Percentiles rank a stretch among this genome's conserved stretches.
Conservation (phyloP, 2,329 filamentous ascomycete genomes). For the Sporothrix humicola region DNA sequence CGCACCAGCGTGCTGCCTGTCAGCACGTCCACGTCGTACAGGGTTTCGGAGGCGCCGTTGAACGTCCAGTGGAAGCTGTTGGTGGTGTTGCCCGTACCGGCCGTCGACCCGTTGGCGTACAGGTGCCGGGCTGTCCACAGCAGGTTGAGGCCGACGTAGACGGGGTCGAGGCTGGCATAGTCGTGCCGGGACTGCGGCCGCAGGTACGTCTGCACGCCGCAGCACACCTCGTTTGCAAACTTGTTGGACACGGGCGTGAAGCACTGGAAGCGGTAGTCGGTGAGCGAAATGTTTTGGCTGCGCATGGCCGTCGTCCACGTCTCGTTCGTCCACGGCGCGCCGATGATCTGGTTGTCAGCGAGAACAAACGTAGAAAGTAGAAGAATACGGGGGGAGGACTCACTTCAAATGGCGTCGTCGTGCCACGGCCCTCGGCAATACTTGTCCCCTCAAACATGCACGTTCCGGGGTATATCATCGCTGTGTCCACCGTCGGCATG, state of each 20-base stretch:
- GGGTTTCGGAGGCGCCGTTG: background rate
- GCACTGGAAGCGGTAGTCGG: background rate
- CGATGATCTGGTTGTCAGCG: background rate
- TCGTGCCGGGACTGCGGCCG: background rate
- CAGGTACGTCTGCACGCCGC: slow-evolving; percentile 5
- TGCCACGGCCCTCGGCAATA: background rate
- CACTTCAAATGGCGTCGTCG: background rate
- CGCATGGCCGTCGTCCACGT: background rate
- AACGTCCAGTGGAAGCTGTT: background rate
- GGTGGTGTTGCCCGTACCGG: background rate
- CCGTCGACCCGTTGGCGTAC: background rate
- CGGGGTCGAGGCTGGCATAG: background rate
- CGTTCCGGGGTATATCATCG: background rate
- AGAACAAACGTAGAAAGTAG: too few relatives aligned
- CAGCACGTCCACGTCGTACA: background rate
- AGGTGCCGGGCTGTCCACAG: background rate
- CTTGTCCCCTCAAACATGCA: background rate
- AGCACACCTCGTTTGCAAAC: background rate
- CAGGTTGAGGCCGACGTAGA: background rate
- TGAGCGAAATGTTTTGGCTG: background rate
- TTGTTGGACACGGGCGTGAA: background rate
- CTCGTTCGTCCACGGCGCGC: background rate
- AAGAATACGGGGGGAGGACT: too few relatives aligned
- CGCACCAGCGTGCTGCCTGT: background rate
- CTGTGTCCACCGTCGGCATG: background rate